These are phyloP conservation scores for Echinosophora koreensis DNA, from an alignment of 306 rosid genomes.

Conservation along the genomic window DNA sequence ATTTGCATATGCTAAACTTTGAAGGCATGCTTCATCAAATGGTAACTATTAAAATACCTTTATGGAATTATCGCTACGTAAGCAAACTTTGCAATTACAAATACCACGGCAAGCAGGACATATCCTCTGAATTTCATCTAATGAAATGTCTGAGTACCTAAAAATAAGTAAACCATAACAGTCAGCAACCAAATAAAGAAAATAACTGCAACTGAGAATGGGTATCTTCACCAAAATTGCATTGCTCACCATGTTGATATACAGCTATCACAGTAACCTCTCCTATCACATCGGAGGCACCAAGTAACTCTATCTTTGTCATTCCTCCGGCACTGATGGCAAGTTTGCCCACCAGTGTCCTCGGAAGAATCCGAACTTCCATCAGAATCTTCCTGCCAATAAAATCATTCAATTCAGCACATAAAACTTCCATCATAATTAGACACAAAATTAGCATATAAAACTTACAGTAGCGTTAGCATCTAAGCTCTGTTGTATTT, in stretches of 20 bases:
- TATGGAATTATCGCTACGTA: conserved; percentile 83
- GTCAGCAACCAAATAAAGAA: conserved; percentile 17
- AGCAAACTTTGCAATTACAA: conserved; percentile 87
- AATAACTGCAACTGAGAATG: conserved; percentile 27
- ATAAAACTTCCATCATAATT: conserved; percentile 14
- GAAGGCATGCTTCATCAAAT: conserved; percentile 33
- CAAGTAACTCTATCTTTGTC: conserved; percentile 72
- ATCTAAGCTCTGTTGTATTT: conserved; percentile 68
- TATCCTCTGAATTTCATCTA: conserved; percentile 77
- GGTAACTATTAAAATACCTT: conserved; percentile 63
- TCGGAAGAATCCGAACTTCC: conserved; percentile 70
- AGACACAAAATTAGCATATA: not conserved
- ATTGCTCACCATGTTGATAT: conserved; percentile 73
- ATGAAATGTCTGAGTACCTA: conserved; percentile 77
- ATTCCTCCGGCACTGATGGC: conserved; percentile 89
- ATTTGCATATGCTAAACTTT: conserved; percentile 34
- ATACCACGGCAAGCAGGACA: conserved; percentile 96
- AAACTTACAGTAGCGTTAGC: conserved; percentile 68
- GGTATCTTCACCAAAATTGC: conserved; percentile 1
- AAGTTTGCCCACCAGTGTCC: conserved; percentile 78
- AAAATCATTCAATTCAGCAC: conserved; percentile 41
- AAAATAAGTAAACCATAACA: conserved; percentile 42
- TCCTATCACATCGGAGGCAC: conserved; percentile 84
- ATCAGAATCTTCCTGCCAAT: conserved; percentile 75
- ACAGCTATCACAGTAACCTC: conserved; percentile 91